These are phyloP conservation scores for Microbotryum silenes-acaulis DNA, from an alignment of 1,284 basidiomycete species.

Conservation along the genomic window DNA sequence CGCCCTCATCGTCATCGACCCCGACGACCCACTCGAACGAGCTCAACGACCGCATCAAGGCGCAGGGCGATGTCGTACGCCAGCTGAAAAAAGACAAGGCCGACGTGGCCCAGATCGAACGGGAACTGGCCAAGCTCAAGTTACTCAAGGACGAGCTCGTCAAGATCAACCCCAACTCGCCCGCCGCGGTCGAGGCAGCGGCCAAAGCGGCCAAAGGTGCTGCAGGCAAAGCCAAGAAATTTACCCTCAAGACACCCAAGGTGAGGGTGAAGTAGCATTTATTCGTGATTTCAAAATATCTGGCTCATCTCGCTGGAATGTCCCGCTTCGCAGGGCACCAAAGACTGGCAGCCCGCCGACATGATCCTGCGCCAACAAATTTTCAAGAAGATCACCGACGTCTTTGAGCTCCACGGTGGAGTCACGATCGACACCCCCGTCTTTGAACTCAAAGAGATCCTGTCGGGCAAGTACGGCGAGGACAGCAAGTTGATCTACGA, in stretches of 20 bases:
- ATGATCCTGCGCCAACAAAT: slow-evolving; percentile 88
- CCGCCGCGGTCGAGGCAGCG: slow-evolving; percentile 2
- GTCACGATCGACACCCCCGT: slow-evolving; percentile 94
- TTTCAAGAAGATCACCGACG: slow-evolving; percentile 77
- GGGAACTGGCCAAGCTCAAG: slow-evolving; percentile 10
- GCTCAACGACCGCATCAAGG: slow-evolving; percentile 15
- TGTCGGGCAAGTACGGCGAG: slow-evolving; percentile 94
- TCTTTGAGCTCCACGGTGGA: slow-evolving; percentile 84
- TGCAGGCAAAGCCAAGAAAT: slow-evolving; percentile 22
- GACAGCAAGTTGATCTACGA: slow-evolving; percentile 98
- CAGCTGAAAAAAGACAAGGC: slow-evolving; percentile 25
- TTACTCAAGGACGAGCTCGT: slow-evolving; percentile 16
- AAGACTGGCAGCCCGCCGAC: slow-evolving; percentile 90
- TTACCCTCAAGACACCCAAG: slow-evolving; percentile 32
- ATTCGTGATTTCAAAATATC: too few relatives aligned
- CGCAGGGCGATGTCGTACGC: slow-evolving; percentile 25
- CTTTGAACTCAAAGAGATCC: slow-evolving; percentile 92
- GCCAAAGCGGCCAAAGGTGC: slow-evolving; percentile 4
- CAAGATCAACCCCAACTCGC: slow-evolving; percentile 1
- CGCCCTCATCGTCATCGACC: slow-evolving; percentile 2
- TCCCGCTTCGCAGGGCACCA: slow-evolving; percentile 61
- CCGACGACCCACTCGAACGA: slow-evolving; percentile 1
- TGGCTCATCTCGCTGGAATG: too few relatives aligned
- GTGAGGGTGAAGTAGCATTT: background rate
- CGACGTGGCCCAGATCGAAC: background rate